phyloP scores from a whole-genome alignment of 306 rosid species.

The Notholithocarpus densiflorus region DNA sequence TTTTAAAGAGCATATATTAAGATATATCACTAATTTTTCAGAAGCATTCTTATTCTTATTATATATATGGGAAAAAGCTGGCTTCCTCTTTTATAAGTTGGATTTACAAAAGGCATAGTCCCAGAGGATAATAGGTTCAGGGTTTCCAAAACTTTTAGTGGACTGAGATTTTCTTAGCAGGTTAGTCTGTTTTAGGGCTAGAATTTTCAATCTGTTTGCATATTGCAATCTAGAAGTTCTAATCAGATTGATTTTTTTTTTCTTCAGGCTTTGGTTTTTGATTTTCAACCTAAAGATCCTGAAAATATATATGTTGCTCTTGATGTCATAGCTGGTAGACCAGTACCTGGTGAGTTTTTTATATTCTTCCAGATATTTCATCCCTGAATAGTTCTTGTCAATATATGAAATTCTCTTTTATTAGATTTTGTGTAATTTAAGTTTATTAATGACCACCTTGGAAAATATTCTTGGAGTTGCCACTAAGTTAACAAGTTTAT shows the following conservation, averaged over 20 bases:
- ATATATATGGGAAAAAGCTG: background rate
- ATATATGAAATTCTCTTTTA: background rate
- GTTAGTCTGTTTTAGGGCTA: background rate
- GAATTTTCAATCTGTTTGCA: background rate
- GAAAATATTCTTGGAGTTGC: too few relatives aligned
- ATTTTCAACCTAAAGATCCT: slow-evolving; percentile 96
- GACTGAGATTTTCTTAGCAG: background rate
- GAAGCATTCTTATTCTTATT: background rate
- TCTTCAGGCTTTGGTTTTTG: slow-evolving; percentile 76
- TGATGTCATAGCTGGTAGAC: slow-evolving; percentile 64
- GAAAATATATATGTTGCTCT: slow-evolving; percentile 71
- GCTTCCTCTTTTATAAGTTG: background rate
- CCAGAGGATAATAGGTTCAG: background rate
- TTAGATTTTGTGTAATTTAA: too few relatives aligned
- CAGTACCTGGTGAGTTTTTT: slow-evolving; percentile 54
- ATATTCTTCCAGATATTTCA: background rate
- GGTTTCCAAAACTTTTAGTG: background rate
- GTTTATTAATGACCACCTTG: too few relatives aligned
- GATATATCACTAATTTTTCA: background rate
- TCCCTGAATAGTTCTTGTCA: background rate
- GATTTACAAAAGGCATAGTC: background rate
- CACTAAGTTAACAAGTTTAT: background rate
- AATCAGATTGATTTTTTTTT: background rate
- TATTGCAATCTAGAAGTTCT: slow-evolving; percentile 5
- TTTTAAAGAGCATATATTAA: background rate